These are phyloP conservation scores for Aureobasidium sp. DNA, from an alignment of 2,329 filamentous ascomycete genomes.

Conservation along the genomic window DNA sequence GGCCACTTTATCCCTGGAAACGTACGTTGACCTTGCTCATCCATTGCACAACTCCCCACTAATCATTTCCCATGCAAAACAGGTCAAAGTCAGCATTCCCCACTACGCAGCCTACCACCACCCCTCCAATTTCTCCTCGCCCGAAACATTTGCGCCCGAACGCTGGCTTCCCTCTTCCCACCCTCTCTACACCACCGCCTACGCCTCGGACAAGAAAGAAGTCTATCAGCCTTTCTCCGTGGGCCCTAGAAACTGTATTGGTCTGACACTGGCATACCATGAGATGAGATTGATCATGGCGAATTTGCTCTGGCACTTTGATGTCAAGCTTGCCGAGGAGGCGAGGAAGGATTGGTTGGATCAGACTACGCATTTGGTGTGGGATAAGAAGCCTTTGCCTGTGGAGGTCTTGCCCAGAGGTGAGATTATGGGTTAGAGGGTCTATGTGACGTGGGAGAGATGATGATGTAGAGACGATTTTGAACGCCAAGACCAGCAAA, in stretches of 20 bases:
- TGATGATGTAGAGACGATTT: background rate
- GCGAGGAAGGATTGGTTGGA: background rate
- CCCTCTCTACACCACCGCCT: constrained; percentile 17
- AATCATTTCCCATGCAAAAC: background rate
- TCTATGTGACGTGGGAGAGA: background rate
- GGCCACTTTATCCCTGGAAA: constrained; percentile 23
- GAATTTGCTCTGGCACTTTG: constrained; percentile 6
- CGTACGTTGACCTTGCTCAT: background rate
- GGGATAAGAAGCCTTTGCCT: constrained; percentile 8
- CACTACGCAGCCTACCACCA: constrained; percentile 10
- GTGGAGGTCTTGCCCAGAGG: background rate
- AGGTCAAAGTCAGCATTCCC: constrained; percentile 9
- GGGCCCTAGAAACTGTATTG: constrained; percentile 7
- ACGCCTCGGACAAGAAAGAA: constrained; percentile 21
- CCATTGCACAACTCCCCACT: background rate
- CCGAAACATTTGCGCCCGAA: constrained; percentile 25
- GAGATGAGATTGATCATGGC: constrained; percentile 9
- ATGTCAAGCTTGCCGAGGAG: background rate
- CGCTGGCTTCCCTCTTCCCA: constrained; percentile 23
- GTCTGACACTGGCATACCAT: background rate
- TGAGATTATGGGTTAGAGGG: background rate
- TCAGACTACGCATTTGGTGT: background rate
- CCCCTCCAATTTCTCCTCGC: constrained; percentile 5
- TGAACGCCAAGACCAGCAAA: background rate
- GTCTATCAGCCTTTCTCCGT: constrained; percentile 23